Evolutionary conservation across 2,329 filamentous ascomycete genomes (phyloP).

Genomic region (Septoria petroselini): DNA sequence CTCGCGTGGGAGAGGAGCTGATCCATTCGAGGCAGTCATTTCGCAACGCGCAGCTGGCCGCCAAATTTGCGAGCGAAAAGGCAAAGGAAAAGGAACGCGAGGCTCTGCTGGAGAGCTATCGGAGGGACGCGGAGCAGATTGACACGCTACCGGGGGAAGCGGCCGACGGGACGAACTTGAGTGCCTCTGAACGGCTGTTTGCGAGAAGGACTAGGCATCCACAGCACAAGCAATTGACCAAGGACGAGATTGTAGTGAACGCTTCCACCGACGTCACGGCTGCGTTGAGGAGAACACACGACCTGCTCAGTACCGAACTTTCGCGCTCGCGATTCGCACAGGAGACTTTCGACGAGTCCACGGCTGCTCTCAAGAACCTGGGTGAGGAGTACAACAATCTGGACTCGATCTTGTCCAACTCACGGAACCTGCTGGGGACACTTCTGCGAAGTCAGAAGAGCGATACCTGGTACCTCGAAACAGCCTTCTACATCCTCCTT

Average conservation of each 20-base stretch:
- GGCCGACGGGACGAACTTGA: slow-evolving; percentile 27
- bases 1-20: slow-evolving; percentile 67
- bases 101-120: slow-evolving; percentile 22
- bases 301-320: slow-evolving; percentile 80
- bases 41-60: slow-evolving; percentile 75
- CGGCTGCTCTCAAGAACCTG: slow-evolving; percentile 74
- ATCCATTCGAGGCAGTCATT: slow-evolving; percentile 66
- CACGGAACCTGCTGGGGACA: slow-evolving; percentile 70
- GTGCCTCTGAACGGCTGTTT: slow-evolving; percentile 40
- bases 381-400: slow-evolving; percentile 77
- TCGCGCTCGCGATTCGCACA: slow-evolving; percentile 84
- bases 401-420: slow-evolving; percentile 71
- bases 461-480: slow-evolving; percentile 96
- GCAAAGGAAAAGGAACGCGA: slow-evolving; percentile 75
- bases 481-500: slow-evolving; percentile 76
- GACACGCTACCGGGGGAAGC: slow-evolving; percentile 30
- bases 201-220: slow-evolving; percentile 32
- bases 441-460: slow-evolving; percentile 86
- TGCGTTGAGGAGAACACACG: slow-evolving; percentile 79
- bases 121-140: slow-evolving; percentile 41
- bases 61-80: slow-evolving; percentile 69
- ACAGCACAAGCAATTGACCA: slow-evolving; percentile 54
- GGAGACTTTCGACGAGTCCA: slow-evolving; percentile 80
- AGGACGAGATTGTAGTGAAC: slow-evolving; percentile 69
- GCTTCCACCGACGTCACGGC: slow-evolving; percentile 81